Base-by-base conservation (phyloP, 441 rosid species). In the Syzygium malaccense region DNA sequence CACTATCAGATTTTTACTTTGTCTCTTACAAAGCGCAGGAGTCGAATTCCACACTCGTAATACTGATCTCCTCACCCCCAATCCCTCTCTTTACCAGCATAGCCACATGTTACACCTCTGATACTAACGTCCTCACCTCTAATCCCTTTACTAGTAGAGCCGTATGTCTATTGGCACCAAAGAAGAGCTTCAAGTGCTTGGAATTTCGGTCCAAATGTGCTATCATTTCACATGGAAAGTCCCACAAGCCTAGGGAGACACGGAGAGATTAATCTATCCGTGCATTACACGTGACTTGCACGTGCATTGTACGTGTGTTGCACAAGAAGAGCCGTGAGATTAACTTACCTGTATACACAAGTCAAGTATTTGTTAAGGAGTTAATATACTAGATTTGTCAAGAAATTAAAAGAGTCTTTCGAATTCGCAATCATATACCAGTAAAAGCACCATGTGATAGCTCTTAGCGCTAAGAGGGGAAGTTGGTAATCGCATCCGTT, bases 401-500 rank as follows among this genome's bases (percentile, higher is more conserved):
- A 26, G 14, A 28, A 60, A 30, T 60, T 3, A 1, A 60, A 60
- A 0, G 66, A 26, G 32, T 28, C 66, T 60, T 60, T 13, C 2
- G 8, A 28, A 60, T 58, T 11, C 15, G 30, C 64, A 26, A 58
- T 13, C 32, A 28, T 28, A 28, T 13, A 60, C 66, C 28, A 28
- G 7, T 3, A 1, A 13, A 26, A 60, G 14, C 8, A 13, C 28
- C 18, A 14, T 28, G 28, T 3, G 66, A 60, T 60, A 45, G 66
- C 14, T 15, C 3, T 60, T 60, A 28, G 14, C 28, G 30, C 66
- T 28, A 6, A 30, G 66, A 60, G n/a, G 8, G 91, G 45, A 94
- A 92, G 88, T 94, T 93, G 25, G 92, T 93, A 13, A 93, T 88
- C 54, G 89, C 92, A 88, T 91, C 62, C 28, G 89, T 78, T 7